A percentile compares a stretch with the other conserved stretches of the same genome.
phyloP scores from a whole-genome alignment of 345 rosid species.

The Hirschfeldia incana region DNA sequence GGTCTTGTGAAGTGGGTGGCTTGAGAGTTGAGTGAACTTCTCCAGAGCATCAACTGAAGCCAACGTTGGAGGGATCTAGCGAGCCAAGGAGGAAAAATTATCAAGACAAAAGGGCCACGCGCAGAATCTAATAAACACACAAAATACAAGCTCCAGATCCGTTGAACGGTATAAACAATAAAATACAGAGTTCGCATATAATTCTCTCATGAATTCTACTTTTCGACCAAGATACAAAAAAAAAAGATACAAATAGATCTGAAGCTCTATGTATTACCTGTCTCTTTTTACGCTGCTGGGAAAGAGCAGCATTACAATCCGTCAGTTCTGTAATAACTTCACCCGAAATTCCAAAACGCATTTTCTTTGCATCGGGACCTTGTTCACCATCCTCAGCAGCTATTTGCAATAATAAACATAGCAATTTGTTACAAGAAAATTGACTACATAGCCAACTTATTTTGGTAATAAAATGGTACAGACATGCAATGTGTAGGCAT shows the following conservation, averaged over 20 bases:
- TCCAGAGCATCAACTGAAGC: not conserved
- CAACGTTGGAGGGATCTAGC: not conserved
- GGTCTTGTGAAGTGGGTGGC: constrained; percentile 1
- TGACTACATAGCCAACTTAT: not conserved
- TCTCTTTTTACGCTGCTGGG: constrained; percentile 82
- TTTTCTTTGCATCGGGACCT: constrained; percentile 58
- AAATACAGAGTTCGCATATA: not conserved
- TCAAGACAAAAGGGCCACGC: not conserved
- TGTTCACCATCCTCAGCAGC: constrained; percentile 56
- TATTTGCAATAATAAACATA: constrained; percentile 18
- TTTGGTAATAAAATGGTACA: not conserved
- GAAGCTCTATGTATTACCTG: constrained; percentile 47
- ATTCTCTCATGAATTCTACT: not conserved
- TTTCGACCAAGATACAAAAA: no score
- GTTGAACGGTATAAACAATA: not conserved
- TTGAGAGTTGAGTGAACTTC: not conserved
- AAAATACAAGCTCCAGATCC: not conserved
- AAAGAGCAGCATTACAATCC: constrained; percentile 83
- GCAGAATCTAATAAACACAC: not conserved
- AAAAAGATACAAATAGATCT: not conserved
- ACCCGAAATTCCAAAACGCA: constrained; percentile 70
- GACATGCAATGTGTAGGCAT: not conserved
- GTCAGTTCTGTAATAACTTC: constrained; percentile 67
- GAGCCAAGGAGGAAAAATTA: not conserved
- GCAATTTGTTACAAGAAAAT: constrained; percentile 5